Base-by-base conservation (phyloP, 78 protist species). In the Dictyostelium citrinum region DNA sequence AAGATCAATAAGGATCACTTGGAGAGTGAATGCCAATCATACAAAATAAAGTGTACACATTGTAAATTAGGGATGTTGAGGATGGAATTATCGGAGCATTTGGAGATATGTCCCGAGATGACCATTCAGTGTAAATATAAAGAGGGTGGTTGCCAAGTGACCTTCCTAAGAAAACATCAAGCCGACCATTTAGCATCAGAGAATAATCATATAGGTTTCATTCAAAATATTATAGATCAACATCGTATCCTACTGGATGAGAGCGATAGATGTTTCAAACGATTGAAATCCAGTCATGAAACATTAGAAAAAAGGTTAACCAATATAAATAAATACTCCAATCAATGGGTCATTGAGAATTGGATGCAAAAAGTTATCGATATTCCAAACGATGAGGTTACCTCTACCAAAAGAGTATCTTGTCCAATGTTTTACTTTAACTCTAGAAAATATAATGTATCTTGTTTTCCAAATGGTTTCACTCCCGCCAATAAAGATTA, bases 391-490 rank as follows among this genome's bases (percentile, higher is more conserved):
- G 77, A 70, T 33, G 77, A 70, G 17, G 77, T 35, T 9, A 17
- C 41, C 9, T 27, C 77, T 0, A 70, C 77, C 20, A 70, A 70
- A 17, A 33, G 77, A 33, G 77, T 70, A 5, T 70, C 77, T 4
- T 16, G 43, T 31, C 77, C 77, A 33, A 70, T 70, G 77, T 70
- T 70, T 70, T 70, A 70, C 35, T 70, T 70, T 35, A 70, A 70
- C 24, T 31, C 27, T 33, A 70, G 20, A 70, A 70, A 70, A 31
- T 70, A 33, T 33, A 70, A 70, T 33, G 37, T 70, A 0, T 33
- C 45, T 70, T 70, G 39, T 16, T 70, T 70, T 17, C 77, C 77
- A 70, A 70, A 70, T 70, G 77, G 77, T 70, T 70, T 70, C 77
- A 70, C 77, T 5, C 39, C 77, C 4, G 43, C 77, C 31, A 70